Percentiles rank a stretch among this genome's conserved stretches.
Conservation (phyloP, 2,329 filamentous ascomycete genomes). For the Magnaporthiopsis rhizophila region DNA sequence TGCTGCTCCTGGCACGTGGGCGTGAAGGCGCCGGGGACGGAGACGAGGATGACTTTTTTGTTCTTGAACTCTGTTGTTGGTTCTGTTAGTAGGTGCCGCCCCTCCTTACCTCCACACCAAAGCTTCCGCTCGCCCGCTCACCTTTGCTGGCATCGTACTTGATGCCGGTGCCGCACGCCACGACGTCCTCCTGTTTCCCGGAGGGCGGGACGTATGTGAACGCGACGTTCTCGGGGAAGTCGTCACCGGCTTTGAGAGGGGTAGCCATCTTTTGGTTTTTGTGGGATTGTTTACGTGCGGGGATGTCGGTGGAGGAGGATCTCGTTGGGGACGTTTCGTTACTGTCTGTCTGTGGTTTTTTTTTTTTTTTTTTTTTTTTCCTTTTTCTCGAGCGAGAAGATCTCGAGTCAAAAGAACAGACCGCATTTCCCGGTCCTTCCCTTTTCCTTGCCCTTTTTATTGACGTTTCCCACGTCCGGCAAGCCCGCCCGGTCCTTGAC, state of each 20-base stretch:
- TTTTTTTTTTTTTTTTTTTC: too few relatives aligned
- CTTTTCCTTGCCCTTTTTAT: too few relatives aligned
- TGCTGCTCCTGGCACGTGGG: constrained; percentile 78
- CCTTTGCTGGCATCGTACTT: constrained; percentile 73
- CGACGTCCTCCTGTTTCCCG: constrained; percentile 59
- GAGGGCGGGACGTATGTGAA: constrained; percentile 82
- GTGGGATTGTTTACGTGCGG: neutral
- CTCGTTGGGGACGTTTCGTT: too few relatives aligned
- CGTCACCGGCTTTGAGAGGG: constrained; percentile 66
- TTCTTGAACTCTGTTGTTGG: constrained; percentile 39
- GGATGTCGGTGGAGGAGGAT: too few relatives aligned
- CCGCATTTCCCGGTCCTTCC: too few relatives aligned
- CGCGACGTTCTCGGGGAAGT: constrained; percentile 70
- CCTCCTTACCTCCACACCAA: too few relatives aligned
- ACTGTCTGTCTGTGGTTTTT: too few relatives aligned
- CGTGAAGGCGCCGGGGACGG: constrained; percentile 68
- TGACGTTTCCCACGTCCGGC: too few relatives aligned
- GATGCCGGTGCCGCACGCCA: constrained; percentile 68
- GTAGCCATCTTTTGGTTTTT: constrained; percentile 33
- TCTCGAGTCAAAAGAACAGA: too few relatives aligned
- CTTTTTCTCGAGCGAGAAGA: too few relatives aligned
- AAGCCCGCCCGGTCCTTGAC: too few relatives aligned
- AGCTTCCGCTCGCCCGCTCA: constrained; percentile 22
- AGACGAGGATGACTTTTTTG: constrained; percentile 49
- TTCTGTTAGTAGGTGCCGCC: too few relatives aligned